Base-by-base conservation (phyloP, 1,139 yeast genomes). In the Hemisphaericaspora lyxosophila region DNA sequence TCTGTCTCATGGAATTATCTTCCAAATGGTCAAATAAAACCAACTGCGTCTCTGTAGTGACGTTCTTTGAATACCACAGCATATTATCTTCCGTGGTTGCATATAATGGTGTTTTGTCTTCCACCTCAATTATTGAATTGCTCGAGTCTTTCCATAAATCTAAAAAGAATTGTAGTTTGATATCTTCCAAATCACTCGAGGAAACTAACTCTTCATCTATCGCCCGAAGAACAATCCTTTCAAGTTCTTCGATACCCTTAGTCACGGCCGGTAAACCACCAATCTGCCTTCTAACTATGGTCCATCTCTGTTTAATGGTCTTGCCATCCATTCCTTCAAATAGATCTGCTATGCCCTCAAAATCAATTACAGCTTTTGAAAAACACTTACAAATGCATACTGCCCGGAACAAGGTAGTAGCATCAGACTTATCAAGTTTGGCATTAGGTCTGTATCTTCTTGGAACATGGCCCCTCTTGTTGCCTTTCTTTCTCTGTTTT, bases 381-480 rank as follows among this genome's bases (percentile, higher is more conserved):
- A 75, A 64, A 1, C 86, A 66, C 45, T 83, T 73, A 15, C 79
- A 74, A n/a, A 86, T 80, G 7, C 84, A 74, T 19, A 83, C 80
- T 1, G 81, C 72, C 23, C 85, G 64, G 51, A 71, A 80, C 35
- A 82, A 62, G 5, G 57, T 54, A 3, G 80, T 73, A 2, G 70
- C 62, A 44, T 80, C 82, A n/a, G 59, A 50, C 48, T 65, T 58
- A 46, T 66, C 70, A 43, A 71, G 60, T 36, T 57, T 63, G 33
- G 51, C 44, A 7, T 50, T 42, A 2, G 59, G 46, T 29, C 68
- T 50, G 26, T 58, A 45, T 32, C 50, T 48, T 25, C 35, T 22
- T 19, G 39, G 37, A 7, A 26, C 33, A 7, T 34, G 16, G 12
- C 15, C 20, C 20, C 31, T 41, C 25, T 28, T 17, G 12, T 35